Conservation (phyloP, 2,329 filamentous ascomycete genomes). For the Canariomyces notabilis region DNA sequence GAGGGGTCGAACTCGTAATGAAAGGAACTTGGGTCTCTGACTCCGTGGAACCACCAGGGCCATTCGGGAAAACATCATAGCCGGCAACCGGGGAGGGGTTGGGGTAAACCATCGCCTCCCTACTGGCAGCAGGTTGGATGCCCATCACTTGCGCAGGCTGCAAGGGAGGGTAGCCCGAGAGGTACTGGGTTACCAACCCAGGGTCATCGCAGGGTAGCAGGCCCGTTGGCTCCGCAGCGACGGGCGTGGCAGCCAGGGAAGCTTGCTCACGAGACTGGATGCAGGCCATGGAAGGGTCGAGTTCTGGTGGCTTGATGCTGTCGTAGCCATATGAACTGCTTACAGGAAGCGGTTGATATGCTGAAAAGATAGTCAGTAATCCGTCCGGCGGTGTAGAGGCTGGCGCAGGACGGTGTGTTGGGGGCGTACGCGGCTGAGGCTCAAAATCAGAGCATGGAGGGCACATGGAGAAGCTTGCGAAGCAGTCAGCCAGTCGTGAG, state of each 20-base stretch:
- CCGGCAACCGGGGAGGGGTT: slow-evolving; percentile 25
- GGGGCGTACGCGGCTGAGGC: slow-evolving; percentile 31
- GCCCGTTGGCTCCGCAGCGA: slow-evolving; percentile 26
- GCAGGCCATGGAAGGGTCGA: slow-evolving; percentile 25
- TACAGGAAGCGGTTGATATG: slow-evolving; percentile 21
- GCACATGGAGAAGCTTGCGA: slow-evolving; percentile 33
- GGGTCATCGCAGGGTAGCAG: slow-evolving; percentile 30
- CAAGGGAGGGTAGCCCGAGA: slow-evolving; percentile 34
- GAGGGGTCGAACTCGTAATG: slow-evolving; percentile 6
- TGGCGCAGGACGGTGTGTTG: not conserved
- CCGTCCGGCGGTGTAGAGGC: not conserved
- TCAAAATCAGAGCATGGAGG: slow-evolving; percentile 33
- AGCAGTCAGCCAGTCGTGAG: slow-evolving; percentile 31
- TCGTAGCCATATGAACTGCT: slow-evolving; percentile 30
- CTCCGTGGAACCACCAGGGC: slow-evolving; percentile 3
- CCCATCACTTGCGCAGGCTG: slow-evolving; percentile 29
- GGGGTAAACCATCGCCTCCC: slow-evolving; percentile 40
- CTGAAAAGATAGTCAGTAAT: slow-evolving; percentile 15
- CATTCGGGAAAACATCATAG: slow-evolving; percentile 10
- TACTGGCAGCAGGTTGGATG: slow-evolving; percentile 27
- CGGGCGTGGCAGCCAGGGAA: slow-evolving; percentile 22
- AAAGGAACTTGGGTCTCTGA: too few species aligned
- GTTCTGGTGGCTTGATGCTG: slow-evolving; percentile 3
- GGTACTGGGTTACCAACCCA: slow-evolving; percentile 27
- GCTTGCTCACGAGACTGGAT: slow-evolving; percentile 19